phyloP scores from a whole-genome alignment of 257 asterid genomes.

The Nyctanthes arbortristis region DNA sequence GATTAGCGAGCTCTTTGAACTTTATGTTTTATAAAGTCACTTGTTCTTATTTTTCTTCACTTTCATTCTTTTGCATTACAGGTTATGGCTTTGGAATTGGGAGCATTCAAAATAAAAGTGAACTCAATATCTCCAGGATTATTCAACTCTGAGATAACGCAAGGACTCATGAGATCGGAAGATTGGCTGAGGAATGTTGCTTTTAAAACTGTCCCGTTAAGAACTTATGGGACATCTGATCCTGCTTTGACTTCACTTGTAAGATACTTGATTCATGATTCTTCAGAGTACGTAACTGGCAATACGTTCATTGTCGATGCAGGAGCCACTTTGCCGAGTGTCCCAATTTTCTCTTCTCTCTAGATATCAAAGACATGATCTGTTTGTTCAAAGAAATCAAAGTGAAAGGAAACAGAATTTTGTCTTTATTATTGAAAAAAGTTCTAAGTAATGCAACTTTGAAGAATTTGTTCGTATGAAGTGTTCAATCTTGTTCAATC shows the following conservation, averaged over 20 bases:
- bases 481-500: not conserved
- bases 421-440: not conserved
- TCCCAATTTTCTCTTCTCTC: conserved; percentile 71
- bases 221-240: conserved; percentile 50
- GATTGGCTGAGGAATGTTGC: conserved; percentile 59
- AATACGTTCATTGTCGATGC: conserved; percentile 61
- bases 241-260: conserved; percentile 68
- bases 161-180: conserved; percentile 51
- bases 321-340: conserved; percentile 58
- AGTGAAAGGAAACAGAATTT: not conserved
- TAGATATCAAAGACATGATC: conserved; percentile 22
- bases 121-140: conserved; percentile 74
- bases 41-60: not conserved
- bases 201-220: conserved; percentile 46
- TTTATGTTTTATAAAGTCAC: not conserved
- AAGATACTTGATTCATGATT: conserved; percentile 69
- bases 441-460: not conserved
- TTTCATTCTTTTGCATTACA: conserved; percentile 31
- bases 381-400: not conserved
- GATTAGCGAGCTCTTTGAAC: not conserved
- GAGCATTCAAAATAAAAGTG: conserved; percentile 60
- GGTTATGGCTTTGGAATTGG: conserved; percentile 82
- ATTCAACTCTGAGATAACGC: conserved; percentile 71
- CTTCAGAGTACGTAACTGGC: conserved; percentile 61
- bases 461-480: not conserved